Evolutionary conservation across 768 basidiomycete genomes (phyloP).

Genomic region (Auricularia sp.): DNA sequence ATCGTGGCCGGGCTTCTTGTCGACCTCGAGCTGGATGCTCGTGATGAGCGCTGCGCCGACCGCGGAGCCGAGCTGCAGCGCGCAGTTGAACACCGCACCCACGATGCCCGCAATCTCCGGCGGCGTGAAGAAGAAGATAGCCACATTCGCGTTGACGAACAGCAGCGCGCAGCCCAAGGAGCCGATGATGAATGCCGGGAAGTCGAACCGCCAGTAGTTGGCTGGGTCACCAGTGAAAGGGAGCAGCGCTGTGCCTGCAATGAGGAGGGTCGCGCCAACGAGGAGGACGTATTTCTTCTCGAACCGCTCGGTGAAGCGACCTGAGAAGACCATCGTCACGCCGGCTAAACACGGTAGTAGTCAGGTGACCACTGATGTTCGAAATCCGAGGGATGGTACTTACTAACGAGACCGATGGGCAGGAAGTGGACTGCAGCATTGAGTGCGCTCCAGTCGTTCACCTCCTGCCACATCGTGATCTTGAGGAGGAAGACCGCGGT

Average conservation of each 20-base stretch:
- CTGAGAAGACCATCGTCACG: neutral
- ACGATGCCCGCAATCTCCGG: constrained; percentile 39
- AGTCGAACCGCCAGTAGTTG: constrained; percentile 37
- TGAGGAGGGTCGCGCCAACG: constrained; percentile 27
- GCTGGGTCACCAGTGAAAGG: constrained; percentile 29
- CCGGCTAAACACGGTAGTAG: too few species aligned
- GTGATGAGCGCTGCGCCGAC: constrained; percentile 38
- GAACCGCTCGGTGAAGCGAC: neutral
- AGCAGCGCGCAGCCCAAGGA: constrained; percentile 34
- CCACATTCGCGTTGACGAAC: constrained; percentile 41
- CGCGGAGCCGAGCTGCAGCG: constrained; percentile 43
- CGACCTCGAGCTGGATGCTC: constrained; percentile 37
- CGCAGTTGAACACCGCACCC: constrained; percentile 46
- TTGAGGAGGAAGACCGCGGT: constrained; percentile 23
- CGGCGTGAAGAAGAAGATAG: constrained; percentile 39
- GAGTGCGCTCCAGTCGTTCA: constrained; percentile 33
- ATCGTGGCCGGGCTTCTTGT: constrained; percentile 16
- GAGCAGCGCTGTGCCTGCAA: constrained; percentile 31
- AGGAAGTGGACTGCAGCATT: constrained; percentile 24
- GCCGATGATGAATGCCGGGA: constrained; percentile 42
- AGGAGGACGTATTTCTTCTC: constrained; percentile 35
- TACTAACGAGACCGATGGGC: neutral
- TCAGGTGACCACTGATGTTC: too few species aligned
- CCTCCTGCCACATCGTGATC: constrained; percentile 30
- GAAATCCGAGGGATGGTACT: too few species aligned